These are phyloP conservation scores for Eucalyptus albens DNA, from an alignment of 345 rosid species.

Conservation along the genomic window DNA sequence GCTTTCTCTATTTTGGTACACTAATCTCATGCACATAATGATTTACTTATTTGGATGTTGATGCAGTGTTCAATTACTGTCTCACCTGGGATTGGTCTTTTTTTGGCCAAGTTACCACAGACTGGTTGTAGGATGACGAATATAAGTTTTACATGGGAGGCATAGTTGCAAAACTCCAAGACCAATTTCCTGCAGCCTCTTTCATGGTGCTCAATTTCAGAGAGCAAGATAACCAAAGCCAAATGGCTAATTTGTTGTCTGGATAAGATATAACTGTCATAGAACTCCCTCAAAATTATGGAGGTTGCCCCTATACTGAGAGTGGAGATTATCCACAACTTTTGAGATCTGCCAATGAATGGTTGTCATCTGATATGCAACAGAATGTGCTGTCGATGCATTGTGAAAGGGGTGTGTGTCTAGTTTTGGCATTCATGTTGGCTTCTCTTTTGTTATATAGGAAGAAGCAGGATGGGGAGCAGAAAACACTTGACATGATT, in stretches of 20 bases:
- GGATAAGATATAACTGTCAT: constrained; percentile 68
- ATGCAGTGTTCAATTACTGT: constrained; percentile 78
- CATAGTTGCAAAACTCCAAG: constrained; percentile 54
- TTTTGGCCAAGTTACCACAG: not conserved
- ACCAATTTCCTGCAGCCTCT: constrained; percentile 67
- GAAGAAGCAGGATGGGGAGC: constrained; percentile 80
- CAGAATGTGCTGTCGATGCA: constrained; percentile 71
- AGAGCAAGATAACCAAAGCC: constrained; percentile 44
- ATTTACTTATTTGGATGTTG: not conserved
- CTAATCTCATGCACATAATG: not conserved
- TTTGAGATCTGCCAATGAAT: constrained; percentile 81
- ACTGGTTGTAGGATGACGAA: constrained; percentile 35
- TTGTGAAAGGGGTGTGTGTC: constrained; percentile 84
- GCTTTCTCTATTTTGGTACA: not conserved
- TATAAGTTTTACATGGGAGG: constrained; percentile 53
- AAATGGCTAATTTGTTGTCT: constrained; percentile 43
- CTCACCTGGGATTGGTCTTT: constrained; percentile 32
- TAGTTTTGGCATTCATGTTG: constrained; percentile 68
- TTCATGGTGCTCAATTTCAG: constrained; percentile 79
- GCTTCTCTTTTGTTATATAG: constrained; percentile 66
- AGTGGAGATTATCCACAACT: constrained; percentile 79
- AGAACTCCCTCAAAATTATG: constrained; percentile 87
- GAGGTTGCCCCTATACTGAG: constrained; percentile 42
- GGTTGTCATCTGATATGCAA: constrained; percentile 79
- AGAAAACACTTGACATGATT: constrained; percentile 76